Evolutionary conservation across 441 rosid genomes (phyloP), one percentile per base, ranked within the genome.

Genomic region (Brassica balearica): DNA sequence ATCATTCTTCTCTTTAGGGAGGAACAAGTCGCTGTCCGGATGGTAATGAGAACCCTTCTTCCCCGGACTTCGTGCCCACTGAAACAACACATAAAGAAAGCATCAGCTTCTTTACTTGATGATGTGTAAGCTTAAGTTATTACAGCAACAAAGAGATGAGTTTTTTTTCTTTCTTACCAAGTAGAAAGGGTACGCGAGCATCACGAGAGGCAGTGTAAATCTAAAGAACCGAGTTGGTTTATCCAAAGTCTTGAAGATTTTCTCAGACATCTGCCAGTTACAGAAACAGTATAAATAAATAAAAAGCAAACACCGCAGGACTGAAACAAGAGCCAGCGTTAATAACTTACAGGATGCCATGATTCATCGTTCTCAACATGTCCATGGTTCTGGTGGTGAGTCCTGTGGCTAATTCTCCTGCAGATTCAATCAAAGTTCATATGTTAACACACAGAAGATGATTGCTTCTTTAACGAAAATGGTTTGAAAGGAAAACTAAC

Each of bases 341-440:
- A 19, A 19, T 25, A 4, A 25, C 87, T 55, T 55, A 94, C 98
- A 72, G 95, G 97, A 56, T 89, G 97, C 96, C 98, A 92, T 14
- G 97, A 92, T 82, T 92, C 98, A 22, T 94, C 97, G 63, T 94
- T 92, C 82, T 94, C 97, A n/a, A 87, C 95, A 77, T 94, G 98
- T 12, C 98, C 97, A 71, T 94, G 96, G 85, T 92, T 92, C 82
- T 92, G 95, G 82, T 94, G 97, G 71, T 94, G 97, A 73, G 95
- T 94, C 72, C 92, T 91, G 58, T 55, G 60, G 23, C 60, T 55
- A 15, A 55, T 55, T 55, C 60, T 55, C 60, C 60, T 55, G 3
- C 23, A 77, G 43, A 68, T 6, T 6, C 43, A 80, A 68, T 29
- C 58, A 65, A 70, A 80, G 32, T 68, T 55, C 75, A 76, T 36